These are phyloP conservation scores for Deinandra increscens DNA, from an alignment of 129 eudicot species.

Conservation along the genomic window DNA sequence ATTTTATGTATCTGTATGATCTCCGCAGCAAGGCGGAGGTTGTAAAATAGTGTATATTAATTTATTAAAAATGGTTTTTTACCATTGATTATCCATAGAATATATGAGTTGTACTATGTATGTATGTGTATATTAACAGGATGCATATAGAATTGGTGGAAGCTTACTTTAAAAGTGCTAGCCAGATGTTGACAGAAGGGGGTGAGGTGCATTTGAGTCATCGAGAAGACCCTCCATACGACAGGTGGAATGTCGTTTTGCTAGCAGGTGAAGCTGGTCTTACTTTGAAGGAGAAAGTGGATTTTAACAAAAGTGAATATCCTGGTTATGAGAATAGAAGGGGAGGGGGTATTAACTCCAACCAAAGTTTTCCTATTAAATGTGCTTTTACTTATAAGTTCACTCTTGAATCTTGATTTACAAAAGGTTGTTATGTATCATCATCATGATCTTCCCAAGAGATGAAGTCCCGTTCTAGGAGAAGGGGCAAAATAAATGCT, in stretches of 20 bases:
- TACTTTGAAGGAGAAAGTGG: slow-evolving; percentile 26
- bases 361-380: slow-evolving; percentile 40
- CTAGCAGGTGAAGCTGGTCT: slow-evolving; percentile 38
- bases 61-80: neutral
- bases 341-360: slow-evolving; percentile 33
- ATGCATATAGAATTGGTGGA: slow-evolving; percentile 36
- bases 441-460: neutral
- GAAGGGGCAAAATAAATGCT: too few relatives aligned
- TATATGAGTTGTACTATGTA: neutral
- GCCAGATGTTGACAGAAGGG: slow-evolving; percentile 34
- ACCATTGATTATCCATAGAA: neutral
- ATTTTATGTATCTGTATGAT: too few relatives aligned
- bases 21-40: too few relatives aligned
- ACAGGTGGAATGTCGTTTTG: slow-evolving; percentile 37
- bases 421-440: neutral
- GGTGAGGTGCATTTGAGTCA: slow-evolving; percentile 59
- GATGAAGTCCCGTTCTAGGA: too few relatives aligned
- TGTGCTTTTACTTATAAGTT: slow-evolving; percentile 44
- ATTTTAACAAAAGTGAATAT: slow-evolving; percentile 23
- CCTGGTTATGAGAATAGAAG: slow-evolving; percentile 47
- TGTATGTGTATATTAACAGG: slow-evolving; percentile 32
- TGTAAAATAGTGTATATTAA: neutral
- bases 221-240: slow-evolving; percentile 44
- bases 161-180: slow-evolving; percentile 39
- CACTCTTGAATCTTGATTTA: slow-evolving; percentile 13